phyloP scores from a whole-genome alignment of 2,329 filamentous ascomycete species.

The Achaetomium macrosporum region DNA sequence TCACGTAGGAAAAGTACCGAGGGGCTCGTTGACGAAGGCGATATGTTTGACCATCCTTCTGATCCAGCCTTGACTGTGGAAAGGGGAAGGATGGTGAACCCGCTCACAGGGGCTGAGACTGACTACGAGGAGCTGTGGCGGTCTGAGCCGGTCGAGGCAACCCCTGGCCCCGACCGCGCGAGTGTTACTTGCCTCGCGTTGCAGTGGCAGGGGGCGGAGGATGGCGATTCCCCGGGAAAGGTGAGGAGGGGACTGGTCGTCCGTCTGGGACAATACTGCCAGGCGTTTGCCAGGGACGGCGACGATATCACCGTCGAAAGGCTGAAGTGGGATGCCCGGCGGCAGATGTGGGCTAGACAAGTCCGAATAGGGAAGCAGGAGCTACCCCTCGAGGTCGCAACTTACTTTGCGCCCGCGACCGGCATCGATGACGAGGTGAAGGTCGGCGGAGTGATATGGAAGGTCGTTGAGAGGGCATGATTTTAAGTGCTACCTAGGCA shows the following conservation, averaged over 20 bases:
- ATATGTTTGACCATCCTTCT: conserved; percentile 42
- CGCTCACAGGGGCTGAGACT: conserved; percentile 42
- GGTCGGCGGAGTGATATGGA: conserved; percentile 12
- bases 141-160: conserved; percentile 37
- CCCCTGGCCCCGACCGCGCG: conserved; percentile 12
- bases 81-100: conserved; percentile 55
- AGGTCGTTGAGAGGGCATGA: conserved; percentile 21
- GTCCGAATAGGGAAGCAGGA: conserved; percentile 5
- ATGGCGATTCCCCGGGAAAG: neutral
- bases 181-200: conserved; percentile 36
- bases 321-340: conserved; percentile 9
- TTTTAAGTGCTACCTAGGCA: too few species aligned
- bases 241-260: conserved; percentile 15
- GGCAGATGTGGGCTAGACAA: conserved; percentile 5
- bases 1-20: conserved; percentile 39
- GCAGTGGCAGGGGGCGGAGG: conserved; percentile 27
- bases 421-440: conserved; percentile 10
- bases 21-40: conserved; percentile 47
- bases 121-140: conserved; percentile 65
- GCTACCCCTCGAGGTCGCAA: conserved; percentile 12
- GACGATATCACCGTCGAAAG: conserved; percentile 10
- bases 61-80: conserved; percentile 47
- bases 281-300: conserved; percentile 13
- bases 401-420: conserved; percentile 4
- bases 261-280: conserved; percentile 15